Base-by-base conservation (phyloP, 768 basidiomycete genomes). In the Boletus huronensis region DNA sequence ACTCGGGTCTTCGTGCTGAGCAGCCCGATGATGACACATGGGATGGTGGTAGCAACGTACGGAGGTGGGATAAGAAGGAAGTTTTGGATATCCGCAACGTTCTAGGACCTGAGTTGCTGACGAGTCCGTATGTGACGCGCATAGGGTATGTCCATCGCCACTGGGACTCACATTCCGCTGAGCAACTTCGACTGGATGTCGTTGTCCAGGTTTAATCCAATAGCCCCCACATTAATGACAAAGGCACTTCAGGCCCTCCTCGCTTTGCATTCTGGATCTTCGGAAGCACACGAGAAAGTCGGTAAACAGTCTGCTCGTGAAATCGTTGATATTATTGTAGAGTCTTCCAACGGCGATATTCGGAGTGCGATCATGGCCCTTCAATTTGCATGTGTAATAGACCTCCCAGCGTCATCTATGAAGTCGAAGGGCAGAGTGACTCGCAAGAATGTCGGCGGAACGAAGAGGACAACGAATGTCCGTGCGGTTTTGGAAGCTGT, bases 291-390 rank as follows among this genome's bases (percentile, higher is more conserved):
- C 0, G 52, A 28, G 17, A 58, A 40, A 32, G 31, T 43, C 16
- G 64, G 69, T 3, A 64, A 67, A 13, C 70, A 72, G 6, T 85
- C 84, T 0, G 75, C 85, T 0, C 84, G 83, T 52, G 87, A 88
- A 6, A 78, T 82, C 1, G 63, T 97, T 0, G 87, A 96, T 49
- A 70, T 85, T 19, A 80, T 98, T 55, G 81, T 94, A 5, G 83
- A 85, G 48, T 82, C 88, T 2, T 80, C 90, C 3, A 88, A 89
- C 63, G 97, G 97, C 0, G 97, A 99, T 65, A 90, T 99, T 35
- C 79, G 97, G 40, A 90, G 89, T 53, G 96, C 95, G 1, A 82
- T 98, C 56, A 98, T 96, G 85, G 85, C 88, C 0, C 77, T 98
- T 7, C 90, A 99, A 66, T 94, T 99, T 64, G 82, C 86, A 1